Evolutionary conservation across 2,329 filamentous ascomycete genomes (phyloP), one percentile per base, ranked within the genome.

Genomic region (Calonectria fujianensis): DNA sequence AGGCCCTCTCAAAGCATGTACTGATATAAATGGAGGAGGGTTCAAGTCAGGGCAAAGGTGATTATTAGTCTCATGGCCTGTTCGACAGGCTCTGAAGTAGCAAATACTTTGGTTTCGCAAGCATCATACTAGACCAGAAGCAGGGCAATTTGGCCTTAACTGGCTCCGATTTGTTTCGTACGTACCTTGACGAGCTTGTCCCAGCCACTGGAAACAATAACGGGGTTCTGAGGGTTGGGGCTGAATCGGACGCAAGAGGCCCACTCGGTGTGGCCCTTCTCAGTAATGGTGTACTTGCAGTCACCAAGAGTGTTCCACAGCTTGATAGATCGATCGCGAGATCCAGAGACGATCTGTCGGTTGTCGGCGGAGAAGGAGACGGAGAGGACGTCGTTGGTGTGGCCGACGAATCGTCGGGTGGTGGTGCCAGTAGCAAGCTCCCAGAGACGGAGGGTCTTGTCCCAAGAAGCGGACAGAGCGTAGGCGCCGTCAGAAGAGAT

Each of bases 231-330:
- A 86, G 97, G 97, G 93, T 99, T 99, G 87, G 97, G 97, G 90
- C 95, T 97, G 95, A 99, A 99, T 89, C 97, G 94, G 83, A 99
- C 97, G 92, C 96, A 98, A 79, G 96, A 98, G 83, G 98, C 97
- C 97, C 97, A 99, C 90, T 99, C 97, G 89, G 95, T 95, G 93
- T 99, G 97, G 87, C 97, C 97, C 94, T 99, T 99, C 88, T 99
- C 97, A 90, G 95, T 98, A 92, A 99, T 98, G 91, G 96, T 99
- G 94, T 93, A 99, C 93, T 99, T 99, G 96, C 97, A 99, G 93
- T 99, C 97, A 90, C 97, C 97, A 82, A 99, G 95, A 84, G 97
- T 99, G 93, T 99, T 99, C 97, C 97, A 99, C 85, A 99, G 94
- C 95, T 98, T 99, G 93, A 99, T 98, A 86, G 95, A 95, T 88